Percentiles rank a stretch among this genome's conserved stretches.
phyloP scores from a whole-genome alignment of 805 yeast genomes.

The Vanderwaltozyma polyspora region DNA sequence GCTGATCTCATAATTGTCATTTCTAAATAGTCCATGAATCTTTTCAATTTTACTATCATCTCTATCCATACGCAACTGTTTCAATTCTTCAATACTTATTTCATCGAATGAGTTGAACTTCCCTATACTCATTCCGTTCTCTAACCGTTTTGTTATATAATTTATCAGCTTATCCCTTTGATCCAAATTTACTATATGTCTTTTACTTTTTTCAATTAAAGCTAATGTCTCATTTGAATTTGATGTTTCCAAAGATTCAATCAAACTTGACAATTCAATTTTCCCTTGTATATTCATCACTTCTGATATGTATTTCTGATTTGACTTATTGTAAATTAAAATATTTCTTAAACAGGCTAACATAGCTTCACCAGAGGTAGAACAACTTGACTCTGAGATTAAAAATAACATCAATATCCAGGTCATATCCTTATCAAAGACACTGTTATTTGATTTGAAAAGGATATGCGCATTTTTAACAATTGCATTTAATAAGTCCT shows the following conservation, averaged over 20 bases:
- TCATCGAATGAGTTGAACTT: background rate
- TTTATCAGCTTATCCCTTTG: no score
- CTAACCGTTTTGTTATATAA: no score
- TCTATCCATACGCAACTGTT: slow-evolving; percentile 13
- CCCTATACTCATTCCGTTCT: no score
- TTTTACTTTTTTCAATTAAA: no score
- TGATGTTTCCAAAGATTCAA: background rate
- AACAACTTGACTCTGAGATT: background rate
- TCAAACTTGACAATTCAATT: no score
- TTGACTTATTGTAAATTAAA: no score
- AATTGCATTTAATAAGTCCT: background rate
- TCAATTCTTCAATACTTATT: slow-evolving; percentile 4
- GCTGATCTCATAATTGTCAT: slow-evolving; percentile 29
- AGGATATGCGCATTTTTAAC: background rate
- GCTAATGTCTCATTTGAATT: no score
- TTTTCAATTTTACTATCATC: slow-evolving; percentile 5
- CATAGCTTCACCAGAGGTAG: no score
- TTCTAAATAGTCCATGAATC: slow-evolving; percentile 13
- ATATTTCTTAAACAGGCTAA: background rate
- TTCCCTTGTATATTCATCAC: no score
- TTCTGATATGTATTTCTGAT: no score
- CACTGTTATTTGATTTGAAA: background rate
- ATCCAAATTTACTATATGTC: no score
- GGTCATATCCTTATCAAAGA: background rate
- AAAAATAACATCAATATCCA: slow-evolving; percentile 1